Evolutionary conservation across 1,284 basidiomycete species (phyloP), one percentile per base, ranked within the genome.

Genomic region (Ceratorhiza oryzae-sativae): DNA sequence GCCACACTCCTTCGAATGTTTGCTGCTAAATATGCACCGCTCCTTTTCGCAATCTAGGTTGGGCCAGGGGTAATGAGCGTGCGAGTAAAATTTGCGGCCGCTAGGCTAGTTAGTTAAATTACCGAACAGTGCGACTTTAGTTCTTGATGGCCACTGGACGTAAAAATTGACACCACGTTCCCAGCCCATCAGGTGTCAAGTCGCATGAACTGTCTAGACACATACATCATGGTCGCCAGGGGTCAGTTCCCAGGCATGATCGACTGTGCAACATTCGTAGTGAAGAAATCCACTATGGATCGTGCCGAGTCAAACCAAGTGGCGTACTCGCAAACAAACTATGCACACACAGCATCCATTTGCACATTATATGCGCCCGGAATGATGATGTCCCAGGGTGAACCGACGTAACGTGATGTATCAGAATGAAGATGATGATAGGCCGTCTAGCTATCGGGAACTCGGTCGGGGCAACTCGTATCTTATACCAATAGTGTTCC

Each of bases 281-380:
- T 53, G 49, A 30, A 53, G 27, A 53, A 53, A 53, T 30, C 49
- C 49, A 2, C 49, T 53, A 3, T 20, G 12, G 8, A 18, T 53
- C 49, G 4, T 18, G 18, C 12, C 9, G 4, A 9, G 49, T 53
- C 49, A 53, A 27, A 30, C 1, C 25, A 25, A 30, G 49, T 2
- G 10, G 25, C 23, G 25, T 30, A 30, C 25, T 18, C 8, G 25
- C 10, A 27, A 3, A 30, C 3, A 10, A 30, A 10, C 27, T 30
- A 30, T 9, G 18, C 27, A 53, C 49, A 20, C 27, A 53, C 49
- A 53, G 20, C 6, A 53, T 53, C 49, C 49, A 53, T 53, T 53
- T 53, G 27, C 49, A 53, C 49, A 53, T 53, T 30, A 53, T 53
- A 53, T 53, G 49, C 49, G 27, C 49, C 13, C n/a, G n/a, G 20